These are phyloP conservation scores for Xylariaceae sp. DNA, from an alignment of 2,329 filamentous ascomycete genomes.

Conservation along the genomic window DNA sequence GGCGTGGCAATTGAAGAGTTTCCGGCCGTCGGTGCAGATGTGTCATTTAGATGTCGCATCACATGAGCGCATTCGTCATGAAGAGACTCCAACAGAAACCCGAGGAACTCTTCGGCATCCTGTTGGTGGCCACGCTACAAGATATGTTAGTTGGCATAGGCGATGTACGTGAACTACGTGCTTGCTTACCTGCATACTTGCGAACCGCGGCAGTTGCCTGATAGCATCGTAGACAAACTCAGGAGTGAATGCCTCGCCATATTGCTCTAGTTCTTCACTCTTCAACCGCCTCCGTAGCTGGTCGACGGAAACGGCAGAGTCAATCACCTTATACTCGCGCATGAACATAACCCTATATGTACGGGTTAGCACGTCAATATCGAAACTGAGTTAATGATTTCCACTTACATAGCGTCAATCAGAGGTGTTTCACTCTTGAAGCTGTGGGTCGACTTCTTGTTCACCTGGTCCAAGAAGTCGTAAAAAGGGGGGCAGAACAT, in stretches of 20 bases:
- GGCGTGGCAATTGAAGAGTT: conserved; percentile 34
- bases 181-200: conserved; percentile 79
- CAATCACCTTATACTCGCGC: conserved; percentile 84
- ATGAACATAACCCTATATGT: conserved; percentile 82
- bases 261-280: conserved; percentile 80
- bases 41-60: conserved; percentile 53
- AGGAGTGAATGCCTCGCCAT: conserved; percentile 86
- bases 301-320: conserved; percentile 71
- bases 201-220: conserved; percentile 79
- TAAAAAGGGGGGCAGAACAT: conserved; percentile 94
- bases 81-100: conserved; percentile 86
- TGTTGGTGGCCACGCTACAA: conserved; percentile 85
- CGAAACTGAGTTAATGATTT: background rate
- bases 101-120: conserved; percentile 95
- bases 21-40: conserved; percentile 26
- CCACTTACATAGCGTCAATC: conserved; percentile 82
- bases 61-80: conserved; percentile 87
- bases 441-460: conserved; percentile 78
- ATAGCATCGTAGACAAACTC: conserved; percentile 96
- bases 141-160: background rate
- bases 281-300: conserved; percentile 73
- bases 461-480: conserved; percentile 83
- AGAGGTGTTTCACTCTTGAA: conserved; percentile 95
- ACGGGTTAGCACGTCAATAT: conserved; percentile 1
- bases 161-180: background rate